Evolutionary conservation across 805 yeast species (phyloP), one percentile per base, ranked within the genome.

Genomic region (Candida germanica): DNA sequence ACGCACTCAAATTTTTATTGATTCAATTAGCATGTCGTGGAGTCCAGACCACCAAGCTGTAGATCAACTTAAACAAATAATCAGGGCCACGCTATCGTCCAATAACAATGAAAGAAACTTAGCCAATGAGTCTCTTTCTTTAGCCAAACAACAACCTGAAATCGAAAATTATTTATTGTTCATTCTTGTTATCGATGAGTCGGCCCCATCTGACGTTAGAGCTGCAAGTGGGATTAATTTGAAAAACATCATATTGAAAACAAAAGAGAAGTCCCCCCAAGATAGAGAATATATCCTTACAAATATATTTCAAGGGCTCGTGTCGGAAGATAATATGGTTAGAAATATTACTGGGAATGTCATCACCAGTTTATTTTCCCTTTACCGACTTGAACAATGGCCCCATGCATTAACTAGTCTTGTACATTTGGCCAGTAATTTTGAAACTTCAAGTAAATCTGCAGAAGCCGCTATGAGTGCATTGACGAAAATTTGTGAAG

Each of bases 321-420:
- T 73, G 21, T 83, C 74, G 42, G 47, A 61, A 1, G 74, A 75
- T 36, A 56, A 64, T n/a, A 64, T 86, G 46, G 84, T 91, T 19
- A 74, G 95, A 42, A 87, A 85, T 53, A 86, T 91, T 42, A 82
- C 96, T 5, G 96, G 97, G 26, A 88, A 82, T 51, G 95, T 88
- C 33, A 79, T 91, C 35, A 85, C 97, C 2, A 73, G 96, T 0
- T 61, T 93, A 20, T 83, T 88, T 47, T 69, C 83, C 2, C 67
- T 77, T 7, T 71, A 75, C 29, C 94, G 96, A 1, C 67, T 84
- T 28, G 63, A 69, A 17, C 66, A 69, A 18, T 87, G 96, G 96
- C 88, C 93, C 2, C 73, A 69, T 29, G 68, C 83, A 19, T 61
- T 91, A n/a, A 79, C 83, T 2, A 80, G 76, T 45, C 65, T 91